These are phyloP conservation scores for Ambrosiella beaveri DNA, from an alignment of 2,329 filamentous ascomycete species.

Conservation along the genomic window DNA sequence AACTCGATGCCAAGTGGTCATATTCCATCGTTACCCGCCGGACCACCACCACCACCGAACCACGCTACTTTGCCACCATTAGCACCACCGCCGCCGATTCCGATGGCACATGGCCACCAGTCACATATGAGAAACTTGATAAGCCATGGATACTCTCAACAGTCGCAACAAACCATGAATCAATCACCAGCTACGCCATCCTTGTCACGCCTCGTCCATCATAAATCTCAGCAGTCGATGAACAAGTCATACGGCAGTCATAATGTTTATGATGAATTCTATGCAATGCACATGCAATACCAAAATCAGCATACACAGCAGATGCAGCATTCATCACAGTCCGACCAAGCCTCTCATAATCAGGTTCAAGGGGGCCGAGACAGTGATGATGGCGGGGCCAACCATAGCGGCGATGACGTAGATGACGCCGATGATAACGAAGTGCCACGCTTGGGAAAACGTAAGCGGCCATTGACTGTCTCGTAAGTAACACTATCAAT, in stretches of 20 bases:
- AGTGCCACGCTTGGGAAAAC: conserved; percentile 31
- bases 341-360: not conserved
- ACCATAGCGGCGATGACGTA: conserved; percentile 24
- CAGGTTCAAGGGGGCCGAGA: conserved; percentile 20
- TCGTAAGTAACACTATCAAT: conserved; percentile 29
- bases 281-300: not conserved
- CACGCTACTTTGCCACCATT: not conserved
- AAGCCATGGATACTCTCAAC: not conserved
- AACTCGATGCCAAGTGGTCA: not conserved
- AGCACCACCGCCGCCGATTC: not conserved
- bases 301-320: not conserved
- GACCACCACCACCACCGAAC: not conserved
- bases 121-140: not conserved
- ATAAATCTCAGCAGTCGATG: not conserved
- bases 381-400: conserved; percentile 29
- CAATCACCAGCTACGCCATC: not conserved
- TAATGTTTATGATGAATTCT: not conserved
- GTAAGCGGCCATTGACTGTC: conserved; percentile 43
- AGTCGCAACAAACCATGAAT: not conserved
- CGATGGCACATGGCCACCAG: not conserved
- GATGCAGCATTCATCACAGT: not conserved
- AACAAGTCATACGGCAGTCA: not conserved
- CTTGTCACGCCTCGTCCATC: not conserved
- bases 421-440: conserved; percentile 29
- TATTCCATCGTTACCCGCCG: not conserved